These are phyloP conservation scores for Cucurbita moschata DNA, from an alignment of 306 rosid genomes.

Conservation along the genomic window DNA sequence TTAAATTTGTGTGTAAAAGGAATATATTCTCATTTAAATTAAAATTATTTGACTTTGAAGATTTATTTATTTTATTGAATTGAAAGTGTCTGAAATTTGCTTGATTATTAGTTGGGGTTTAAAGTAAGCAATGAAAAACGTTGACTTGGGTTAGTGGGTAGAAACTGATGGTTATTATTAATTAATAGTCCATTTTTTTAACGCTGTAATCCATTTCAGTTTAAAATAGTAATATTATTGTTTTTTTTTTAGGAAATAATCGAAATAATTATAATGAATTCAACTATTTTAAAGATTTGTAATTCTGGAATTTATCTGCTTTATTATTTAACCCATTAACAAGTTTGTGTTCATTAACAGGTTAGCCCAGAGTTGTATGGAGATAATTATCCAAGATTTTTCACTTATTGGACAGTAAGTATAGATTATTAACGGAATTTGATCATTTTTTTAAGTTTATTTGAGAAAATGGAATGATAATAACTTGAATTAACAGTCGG, in stretches of 20 bases:
- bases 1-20: background rate
- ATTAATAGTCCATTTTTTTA: background rate
- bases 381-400: constrained; percentile 80
- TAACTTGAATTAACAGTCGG: constrained; percentile 36
- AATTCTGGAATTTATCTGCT: too few species aligned
- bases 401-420: constrained; percentile 90
- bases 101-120: background rate
- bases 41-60: background rate
- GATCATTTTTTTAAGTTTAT: too few species aligned
- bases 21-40: background rate
- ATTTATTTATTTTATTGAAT: background rate
- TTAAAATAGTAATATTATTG: background rate
- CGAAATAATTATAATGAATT: background rate
- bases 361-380: constrained; percentile 96
- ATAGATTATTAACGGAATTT: too few species aligned
- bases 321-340: background rate
- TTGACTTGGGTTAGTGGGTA: background rate
- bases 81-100: background rate
- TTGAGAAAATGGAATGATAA: too few species aligned
- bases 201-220: background rate
- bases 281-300: background rate
- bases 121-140: background rate
- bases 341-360: constrained; percentile 16
- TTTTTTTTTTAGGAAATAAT: background rate
- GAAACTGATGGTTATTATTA: background rate